Conservation (phyloP, 176 grass and related monocot species). For the Alloteropsis semialata region DNA sequence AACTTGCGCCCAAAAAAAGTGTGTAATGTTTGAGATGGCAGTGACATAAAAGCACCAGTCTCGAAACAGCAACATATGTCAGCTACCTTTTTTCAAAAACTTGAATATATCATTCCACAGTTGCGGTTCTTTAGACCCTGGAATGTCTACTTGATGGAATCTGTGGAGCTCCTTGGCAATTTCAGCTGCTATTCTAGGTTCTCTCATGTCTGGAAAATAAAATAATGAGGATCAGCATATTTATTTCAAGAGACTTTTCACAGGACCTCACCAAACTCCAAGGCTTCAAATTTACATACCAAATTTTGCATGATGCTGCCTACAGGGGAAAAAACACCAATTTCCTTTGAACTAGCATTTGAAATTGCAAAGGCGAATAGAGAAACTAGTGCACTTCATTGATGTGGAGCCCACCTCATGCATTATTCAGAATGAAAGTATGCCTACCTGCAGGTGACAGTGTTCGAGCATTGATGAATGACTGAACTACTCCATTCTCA, state of each 20-base stretch:
- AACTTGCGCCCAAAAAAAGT: neutral
- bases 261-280: neutral
- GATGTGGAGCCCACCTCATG: slow-evolving; percentile 9
- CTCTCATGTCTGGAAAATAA: slow-evolving; percentile 72
- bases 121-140: slow-evolving; percentile 72
- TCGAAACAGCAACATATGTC: neutral
- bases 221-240: slow-evolving; percentile 29
- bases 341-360: slow-evolving; percentile 21
- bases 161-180: slow-evolving; percentile 76
- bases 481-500: slow-evolving; percentile 93
- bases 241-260: slow-evolving; percentile 29
- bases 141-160: slow-evolving; percentile 86
- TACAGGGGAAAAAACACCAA: neutral
- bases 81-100: slow-evolving; percentile 79
- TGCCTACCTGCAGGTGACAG: slow-evolving; percentile 73
- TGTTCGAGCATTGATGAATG: slow-evolving; percentile 92
- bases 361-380: neutral
- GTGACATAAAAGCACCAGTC: slow-evolving; percentile 24
- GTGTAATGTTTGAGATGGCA: neutral
- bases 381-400: neutral
- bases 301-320: neutral
- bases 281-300: neutral
- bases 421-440: slow-evolving; percentile 3
- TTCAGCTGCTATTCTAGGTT: slow-evolving; percentile 77
- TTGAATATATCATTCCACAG: slow-evolving; percentile 95